phyloP scores from a whole-genome alignment of 2,329 filamentous ascomycete genomes.

The Penicillium digitatum region DNA sequence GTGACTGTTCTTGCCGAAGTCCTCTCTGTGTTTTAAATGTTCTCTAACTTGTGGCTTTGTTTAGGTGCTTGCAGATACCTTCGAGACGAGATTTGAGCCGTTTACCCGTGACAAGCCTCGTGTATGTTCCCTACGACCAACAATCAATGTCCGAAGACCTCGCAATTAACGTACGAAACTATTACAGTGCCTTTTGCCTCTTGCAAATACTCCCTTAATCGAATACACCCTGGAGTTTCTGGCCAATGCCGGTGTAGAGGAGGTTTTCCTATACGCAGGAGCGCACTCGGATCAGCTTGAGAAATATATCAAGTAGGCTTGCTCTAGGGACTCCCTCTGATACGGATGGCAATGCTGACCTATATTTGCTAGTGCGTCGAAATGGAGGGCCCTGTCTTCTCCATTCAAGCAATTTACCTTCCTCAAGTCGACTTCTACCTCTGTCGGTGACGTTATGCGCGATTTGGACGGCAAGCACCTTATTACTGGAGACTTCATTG shows the following conservation, averaged over 20 bases:
- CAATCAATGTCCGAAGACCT: not conserved
- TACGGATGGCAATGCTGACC: constrained; percentile 12
- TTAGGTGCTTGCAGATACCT: constrained; percentile 87
- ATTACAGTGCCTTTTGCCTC: constrained; percentile 78
- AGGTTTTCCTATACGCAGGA: constrained; percentile 88
- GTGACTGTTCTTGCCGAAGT: not conserved
- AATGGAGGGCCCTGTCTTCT: constrained; percentile 68
- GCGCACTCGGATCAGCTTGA: constrained; percentile 84
- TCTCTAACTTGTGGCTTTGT: constrained; percentile 12
- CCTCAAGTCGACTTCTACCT: constrained; percentile 79
- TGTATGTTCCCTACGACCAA: constrained; percentile 51
- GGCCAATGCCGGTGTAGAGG: constrained; percentile 88
- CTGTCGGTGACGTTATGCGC: constrained; percentile 88
- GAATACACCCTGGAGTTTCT: constrained; percentile 98
- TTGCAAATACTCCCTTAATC: constrained; percentile 91
- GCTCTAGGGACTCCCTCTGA: not conserved
- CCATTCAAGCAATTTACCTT: constrained; percentile 80
- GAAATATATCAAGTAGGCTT: constrained; percentile 65
- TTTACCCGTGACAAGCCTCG: constrained; percentile 85
- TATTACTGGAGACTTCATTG: constrained; percentile 83
- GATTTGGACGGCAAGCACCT: constrained; percentile 83
- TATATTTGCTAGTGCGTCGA: constrained; percentile 54
- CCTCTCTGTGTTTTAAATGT: not conserved
- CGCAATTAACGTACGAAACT: not conserved
- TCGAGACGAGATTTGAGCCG: constrained; percentile 84